These are phyloP conservation scores for Xylariales sp. DNA, from an alignment of 2,329 filamentous ascomycete genomes.

Conservation along the genomic window DNA sequence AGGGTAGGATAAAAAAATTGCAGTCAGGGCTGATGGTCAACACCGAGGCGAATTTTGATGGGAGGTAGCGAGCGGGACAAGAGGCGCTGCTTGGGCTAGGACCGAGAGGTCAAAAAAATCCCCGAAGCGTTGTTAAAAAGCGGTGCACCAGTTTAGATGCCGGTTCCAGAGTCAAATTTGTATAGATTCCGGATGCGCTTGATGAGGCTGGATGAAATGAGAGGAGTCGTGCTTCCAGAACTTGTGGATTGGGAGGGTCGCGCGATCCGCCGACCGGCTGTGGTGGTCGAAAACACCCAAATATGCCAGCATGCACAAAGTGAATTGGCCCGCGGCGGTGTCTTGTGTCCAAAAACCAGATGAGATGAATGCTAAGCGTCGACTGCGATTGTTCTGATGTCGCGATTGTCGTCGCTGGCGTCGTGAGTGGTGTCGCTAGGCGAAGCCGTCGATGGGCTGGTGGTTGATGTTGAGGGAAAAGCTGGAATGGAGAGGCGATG, in stretches of 20 bases:
- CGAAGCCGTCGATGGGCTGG: constrained; percentile 1
- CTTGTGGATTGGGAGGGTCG: too few species aligned
- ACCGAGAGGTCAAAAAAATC: too few species aligned
- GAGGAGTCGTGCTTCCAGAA: too few species aligned
- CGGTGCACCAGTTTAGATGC: too few species aligned
- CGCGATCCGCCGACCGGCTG: constrained; percentile 33
- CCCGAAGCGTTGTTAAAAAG: too few species aligned
- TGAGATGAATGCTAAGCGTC: constrained; percentile 1
- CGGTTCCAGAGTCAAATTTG: background rate
- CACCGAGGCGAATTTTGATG: too few species aligned
- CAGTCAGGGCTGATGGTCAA: too few species aligned
- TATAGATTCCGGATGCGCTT: background rate
- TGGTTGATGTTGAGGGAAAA: constrained; percentile 7
- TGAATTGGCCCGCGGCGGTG: constrained; percentile 8
- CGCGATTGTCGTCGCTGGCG: constrained; percentile 7
- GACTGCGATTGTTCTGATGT: constrained; percentile 7
- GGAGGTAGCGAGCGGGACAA: too few species aligned
- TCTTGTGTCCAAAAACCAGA: constrained; percentile 2
- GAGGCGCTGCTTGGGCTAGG: too few species aligned
- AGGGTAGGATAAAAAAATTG: too few species aligned
- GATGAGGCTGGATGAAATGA: background rate
- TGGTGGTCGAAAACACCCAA: constrained; percentile 26
- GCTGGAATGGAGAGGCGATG: background rate
- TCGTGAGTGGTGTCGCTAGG: constrained; percentile 2
- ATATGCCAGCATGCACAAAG: constrained; percentile 28